Evolutionary conservation across 192 early-diverging fungal genomes (phyloP).

Genomic region (Podila epicladia): DNA sequence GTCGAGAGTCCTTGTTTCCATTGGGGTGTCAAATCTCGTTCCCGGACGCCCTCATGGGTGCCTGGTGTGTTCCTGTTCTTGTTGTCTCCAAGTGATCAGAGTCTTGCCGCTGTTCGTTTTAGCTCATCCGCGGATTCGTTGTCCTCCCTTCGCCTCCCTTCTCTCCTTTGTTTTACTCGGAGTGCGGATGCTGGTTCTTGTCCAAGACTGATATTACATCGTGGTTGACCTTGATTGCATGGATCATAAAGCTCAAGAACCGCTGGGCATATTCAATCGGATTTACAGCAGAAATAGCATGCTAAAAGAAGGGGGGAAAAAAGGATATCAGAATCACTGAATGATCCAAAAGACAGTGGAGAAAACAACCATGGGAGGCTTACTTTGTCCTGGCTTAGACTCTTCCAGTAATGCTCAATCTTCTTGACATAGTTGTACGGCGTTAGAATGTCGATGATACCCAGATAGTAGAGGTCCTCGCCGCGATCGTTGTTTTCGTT

Average conservation of each 20-base stretch:
- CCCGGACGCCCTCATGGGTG: no score
- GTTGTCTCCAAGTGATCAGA: no score
- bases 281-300: slow-evolving; percentile 86
- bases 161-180: slow-evolving; percentile 9
- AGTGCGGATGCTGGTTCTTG: slow-evolving; percentile 37
- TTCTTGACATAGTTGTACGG: slow-evolving; percentile 91
- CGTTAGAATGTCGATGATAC: slow-evolving; percentile 98
- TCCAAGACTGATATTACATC: slow-evolving; percentile 32
- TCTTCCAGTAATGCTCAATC: slow-evolving; percentile 91
- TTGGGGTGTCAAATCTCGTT: no score
- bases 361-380: background rate
- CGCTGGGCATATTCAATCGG: slow-evolving; percentile 88
- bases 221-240: slow-evolving; percentile 41
- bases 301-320: slow-evolving; percentile 24
- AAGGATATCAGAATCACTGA: background rate
- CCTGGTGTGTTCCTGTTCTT: no score
- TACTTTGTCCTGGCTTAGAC: slow-evolving; percentile 80
- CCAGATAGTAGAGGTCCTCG: slow-evolving; percentile 90
- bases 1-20: no score
- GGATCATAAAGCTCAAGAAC: slow-evolving; percentile 88
- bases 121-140: no score
- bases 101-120: no score
- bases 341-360: slow-evolving; percentile 8
- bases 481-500: slow-evolving; percentile 74
- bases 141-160: background rate